Base-by-base conservation (phyloP, 169 alveolate species). In the Sarcocystis neurona region DNA sequence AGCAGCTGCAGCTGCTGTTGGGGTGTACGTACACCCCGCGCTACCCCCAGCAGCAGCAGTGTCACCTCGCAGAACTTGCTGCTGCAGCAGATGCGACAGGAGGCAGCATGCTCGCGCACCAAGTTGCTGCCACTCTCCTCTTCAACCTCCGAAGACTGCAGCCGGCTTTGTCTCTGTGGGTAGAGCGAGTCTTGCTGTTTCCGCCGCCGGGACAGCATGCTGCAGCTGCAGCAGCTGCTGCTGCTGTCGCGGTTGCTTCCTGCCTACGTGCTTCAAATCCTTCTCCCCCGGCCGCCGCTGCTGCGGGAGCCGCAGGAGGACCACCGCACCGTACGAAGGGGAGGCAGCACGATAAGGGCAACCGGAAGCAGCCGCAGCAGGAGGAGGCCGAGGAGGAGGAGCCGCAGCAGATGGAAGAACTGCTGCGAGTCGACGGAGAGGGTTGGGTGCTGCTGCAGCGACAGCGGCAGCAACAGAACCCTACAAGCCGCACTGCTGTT, bases 11-110 rank as follows among this genome's bases (percentile, higher is more conserved):
- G 18, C 90, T 77, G 44, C 85, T 86, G 50, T 86, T 86, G 66
- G 90, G 90, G 79, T 86, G 90, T 72, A 74, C 90, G 78, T 86
- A 86, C 90, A 86, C 86, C 79, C 90, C 90, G 53, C 70, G 74
- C 39, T 86, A 63, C 85, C 90, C 90, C 34, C 75, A 72, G 37
- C 66, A 44, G 46, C 70, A 79, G 34, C 90, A 86, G 56, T 86
- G 90, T 27, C 90, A 72, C 43, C 85, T 86, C 18, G 86, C 90
- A 0, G 90, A 47, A 27, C 82, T 23, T 6, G 47, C 82, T 30
- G 82, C 75, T 41, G n/a, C n/a, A n/a, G n/a, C n/a, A n/a, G n/a
- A n/a, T n/a, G n/a, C n/a, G n/a, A n/a, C n/a, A n/a, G n/a, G n/a
- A n/a, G n/a, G n/a, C n/a, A n/a, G n/a, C n/a, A 63, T 86, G 12